These are phyloP conservation scores for Fusarium sp. DNA, from an alignment of 2,329 filamentous ascomycete species.

Conservation along the genomic window DNA sequence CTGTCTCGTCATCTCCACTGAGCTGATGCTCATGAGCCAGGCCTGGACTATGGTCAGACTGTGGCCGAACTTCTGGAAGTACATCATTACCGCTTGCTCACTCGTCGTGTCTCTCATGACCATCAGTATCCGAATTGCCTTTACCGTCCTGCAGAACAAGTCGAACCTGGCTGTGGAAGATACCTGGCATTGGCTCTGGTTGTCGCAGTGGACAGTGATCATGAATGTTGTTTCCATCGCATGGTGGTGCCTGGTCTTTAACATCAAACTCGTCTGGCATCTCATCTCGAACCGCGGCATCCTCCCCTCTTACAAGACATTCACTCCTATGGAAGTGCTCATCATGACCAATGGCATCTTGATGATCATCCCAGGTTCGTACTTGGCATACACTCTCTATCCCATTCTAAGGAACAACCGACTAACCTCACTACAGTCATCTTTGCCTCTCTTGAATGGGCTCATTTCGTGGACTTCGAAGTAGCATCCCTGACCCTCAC, in stretches of 20 bases:
- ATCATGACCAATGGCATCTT: constrained; percentile 68
- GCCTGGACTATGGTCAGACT: constrained; percentile 65
- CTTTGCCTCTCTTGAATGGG: constrained; percentile 63
- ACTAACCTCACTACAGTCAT: constrained; percentile 55
- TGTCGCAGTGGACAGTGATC: constrained; percentile 56
- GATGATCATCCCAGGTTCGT: constrained; percentile 68
- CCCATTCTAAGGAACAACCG: too few species aligned
- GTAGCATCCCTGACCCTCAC: constrained; percentile 63
- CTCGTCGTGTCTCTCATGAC: constrained; percentile 52
- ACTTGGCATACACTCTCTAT: background rate
- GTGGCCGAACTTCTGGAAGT: constrained; percentile 57
- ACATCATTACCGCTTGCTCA: constrained; percentile 51
- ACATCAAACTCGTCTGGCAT: constrained; percentile 63
- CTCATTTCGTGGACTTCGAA: constrained; percentile 59
- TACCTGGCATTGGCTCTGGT: constrained; percentile 51
- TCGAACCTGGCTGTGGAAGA: constrained; percentile 46
- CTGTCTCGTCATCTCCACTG: constrained; percentile 60
- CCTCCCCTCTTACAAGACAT: constrained; percentile 56
- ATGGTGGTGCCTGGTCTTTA: constrained; percentile 70
- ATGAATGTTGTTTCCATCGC: constrained; percentile 58
- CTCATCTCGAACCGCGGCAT: constrained; percentile 62
- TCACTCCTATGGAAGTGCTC: constrained; percentile 67
- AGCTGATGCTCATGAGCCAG: constrained; percentile 64
- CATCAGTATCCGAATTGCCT: constrained; percentile 51
- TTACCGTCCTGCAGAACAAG: constrained; percentile 54